Evolutionary conservation across 2,329 filamentous ascomycete genomes (phyloP).

Genomic region (Neofusicoccum ribis): DNA sequence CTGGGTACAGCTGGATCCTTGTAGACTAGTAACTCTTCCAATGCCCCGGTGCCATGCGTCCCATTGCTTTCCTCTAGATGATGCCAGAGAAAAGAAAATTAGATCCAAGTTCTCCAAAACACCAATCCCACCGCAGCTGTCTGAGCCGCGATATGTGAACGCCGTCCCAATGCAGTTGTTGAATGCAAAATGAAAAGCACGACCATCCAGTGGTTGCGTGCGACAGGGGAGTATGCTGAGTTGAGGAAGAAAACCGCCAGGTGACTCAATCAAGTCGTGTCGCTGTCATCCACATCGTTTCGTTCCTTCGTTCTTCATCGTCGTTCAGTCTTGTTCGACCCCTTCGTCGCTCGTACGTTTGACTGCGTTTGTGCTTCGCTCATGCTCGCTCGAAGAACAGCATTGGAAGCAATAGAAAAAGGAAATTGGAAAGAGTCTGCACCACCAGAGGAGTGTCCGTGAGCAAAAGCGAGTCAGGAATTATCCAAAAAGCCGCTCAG

Average conservation of each 20-base stretch:
- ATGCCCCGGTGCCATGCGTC: slow-evolving; percentile 2
- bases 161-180: slow-evolving; percentile 4
- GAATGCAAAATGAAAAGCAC: slow-evolving; percentile 14
- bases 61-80: slow-evolving; percentile 1
- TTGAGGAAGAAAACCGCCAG: not conserved
- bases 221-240: not conserved
- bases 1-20: not conserved
- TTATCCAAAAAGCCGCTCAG: not conserved
- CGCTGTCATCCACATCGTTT: slow-evolving; percentile 14
- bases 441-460: not conserved
- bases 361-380: not conserved
- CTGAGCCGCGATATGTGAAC: not conserved
- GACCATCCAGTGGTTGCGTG: slow-evolving; percentile 12
- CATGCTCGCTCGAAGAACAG: slow-evolving; percentile 14
- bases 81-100: slow-evolving; percentile 6
- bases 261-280: slow-evolving; percentile 3
- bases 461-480: not conserved
- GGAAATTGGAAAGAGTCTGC: not conserved
- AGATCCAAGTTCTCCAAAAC: not conserved
- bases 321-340: not conserved
- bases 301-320: slow-evolving; percentile 7
- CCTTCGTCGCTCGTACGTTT: not conserved
- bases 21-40: not conserved
- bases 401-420: not conserved
- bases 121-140: slow-evolving; percentile 1